Base-by-base conservation (phyloP, 768 basidiomycete species). In the Lactarius deliciosus region DNA sequence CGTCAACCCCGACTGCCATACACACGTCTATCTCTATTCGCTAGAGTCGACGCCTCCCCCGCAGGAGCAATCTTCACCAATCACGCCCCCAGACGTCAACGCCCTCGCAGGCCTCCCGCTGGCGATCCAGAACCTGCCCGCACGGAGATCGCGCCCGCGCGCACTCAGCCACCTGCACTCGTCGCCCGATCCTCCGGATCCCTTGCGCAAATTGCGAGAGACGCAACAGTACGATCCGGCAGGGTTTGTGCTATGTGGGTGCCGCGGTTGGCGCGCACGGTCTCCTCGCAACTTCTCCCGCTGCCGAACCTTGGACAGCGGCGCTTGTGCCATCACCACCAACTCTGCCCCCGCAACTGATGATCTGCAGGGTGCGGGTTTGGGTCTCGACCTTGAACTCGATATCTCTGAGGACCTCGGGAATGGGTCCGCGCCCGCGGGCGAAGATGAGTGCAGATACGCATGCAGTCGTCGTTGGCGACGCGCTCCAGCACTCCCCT, bases 191-290 rank as follows among this genome's bases (percentile, higher is more conserved):
- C 30, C 30, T 30, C 30, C 30, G 5, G 30, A 30, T 30, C 30
- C 30, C 30, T 3, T 3, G 30, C 30, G 30, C 30, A 30, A 30
- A 30, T 30, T 30, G 30, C 30, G 5, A 30, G 30, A 30, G 30
- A 30, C 4, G 30, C 30, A 30, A 30, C 30, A 30, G 30, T 30
- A 30, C 28, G 3, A 30, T 30, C 28, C 28, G 28, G 28, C 28
- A 30, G 28, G 28, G 28, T 28, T 28, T 28, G 1, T 28, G 28
- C 3, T 30, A 53, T 63, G 66, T 63, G 30, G 66, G 34, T 57
- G 22, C 66, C 62, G 62, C 53, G 34, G 20, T 36, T 16, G 57
- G 66, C 66, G 62, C 62, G 50, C 62, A 60, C 66, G 62, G 66
- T 59, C 57, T 67, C 66, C 66, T 67, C 66, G 53, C 41, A 63